These are phyloP conservation scores for Penicillium psychrofluorescens DNA, from an alignment of 495 filamentous ascomycete genomes.

Conservation along the genomic window DNA sequence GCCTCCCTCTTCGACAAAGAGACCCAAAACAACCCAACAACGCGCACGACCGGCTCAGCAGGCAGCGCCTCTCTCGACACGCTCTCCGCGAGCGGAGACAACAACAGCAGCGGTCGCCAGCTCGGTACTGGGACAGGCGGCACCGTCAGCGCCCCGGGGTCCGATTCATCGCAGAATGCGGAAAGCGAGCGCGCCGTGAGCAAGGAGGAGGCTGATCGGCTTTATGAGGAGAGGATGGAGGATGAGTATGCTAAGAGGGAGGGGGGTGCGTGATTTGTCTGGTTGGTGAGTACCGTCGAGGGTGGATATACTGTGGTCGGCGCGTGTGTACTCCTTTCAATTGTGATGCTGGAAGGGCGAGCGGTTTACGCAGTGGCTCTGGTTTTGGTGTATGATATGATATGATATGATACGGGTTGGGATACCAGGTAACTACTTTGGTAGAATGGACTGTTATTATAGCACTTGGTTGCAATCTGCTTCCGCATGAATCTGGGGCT, in stretches of 20 bases:
- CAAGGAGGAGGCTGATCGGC: slow-evolving; percentile 49
- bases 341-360: too few relatives aligned
- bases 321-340: too few relatives aligned
- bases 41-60: slow-evolving; percentile 5
- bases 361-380: too few relatives aligned
- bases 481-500: too few relatives aligned
- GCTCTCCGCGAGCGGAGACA: neutral
- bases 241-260: slow-evolving; percentile 76
- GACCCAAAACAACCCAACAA: neutral
- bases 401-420: too few relatives aligned
- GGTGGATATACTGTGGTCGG: too few relatives aligned
- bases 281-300: neutral
- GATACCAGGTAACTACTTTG: too few relatives aligned
- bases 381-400: too few relatives aligned
- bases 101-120: slow-evolving; percentile 5
- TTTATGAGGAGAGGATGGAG: slow-evolving; percentile 67
- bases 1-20: slow-evolving; percentile 12
- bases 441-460: too few relatives aligned
- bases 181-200: slow-evolving; percentile 23
- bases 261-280: slow-evolving; percentile 48
- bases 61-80: slow-evolving; percentile 10
- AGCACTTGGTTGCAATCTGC: too few relatives aligned
- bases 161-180: slow-evolving; percentile 4
- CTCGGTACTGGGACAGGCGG: slow-evolving; percentile 7
- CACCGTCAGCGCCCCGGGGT: slow-evolving; percentile 9